These are phyloP conservation scores for Phytophthora parvispora DNA, from an alignment of 352 stramenopile genomes.

Conservation along the genomic window DNA sequence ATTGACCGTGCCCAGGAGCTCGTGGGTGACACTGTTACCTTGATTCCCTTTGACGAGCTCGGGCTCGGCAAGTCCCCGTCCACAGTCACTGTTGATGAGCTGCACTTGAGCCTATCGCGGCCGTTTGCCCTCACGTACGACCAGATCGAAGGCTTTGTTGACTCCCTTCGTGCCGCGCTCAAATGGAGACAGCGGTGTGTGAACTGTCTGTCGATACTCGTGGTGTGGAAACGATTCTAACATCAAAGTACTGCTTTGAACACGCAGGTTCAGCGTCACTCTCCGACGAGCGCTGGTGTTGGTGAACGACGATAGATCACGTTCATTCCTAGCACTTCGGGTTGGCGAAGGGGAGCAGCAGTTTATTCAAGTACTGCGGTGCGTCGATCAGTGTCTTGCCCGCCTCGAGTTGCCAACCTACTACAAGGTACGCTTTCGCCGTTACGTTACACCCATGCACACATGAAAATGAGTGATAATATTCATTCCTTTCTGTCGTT, in stretches of 20 bases:
- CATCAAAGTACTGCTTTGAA: no score
- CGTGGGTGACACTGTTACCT: conserved; percentile 26
- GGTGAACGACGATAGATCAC: conserved; percentile 80
- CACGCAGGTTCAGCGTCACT: conserved; percentile 53
- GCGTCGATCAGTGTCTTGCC: conserved; percentile 72
- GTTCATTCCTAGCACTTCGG: conserved; percentile 76
- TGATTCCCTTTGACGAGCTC: conserved; percentile 51
- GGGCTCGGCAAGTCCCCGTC: conserved; percentile 6
- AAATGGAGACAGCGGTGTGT: conserved; percentile 77
- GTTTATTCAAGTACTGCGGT: conserved; percentile 53
- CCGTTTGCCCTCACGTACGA: conserved; percentile 79
- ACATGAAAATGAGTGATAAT: conserved; percentile 23
- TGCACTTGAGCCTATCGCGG: conserved; percentile 83
- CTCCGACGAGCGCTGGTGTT: conserved; percentile 56
- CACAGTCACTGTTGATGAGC: conserved; percentile 6
- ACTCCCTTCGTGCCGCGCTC: conserved; percentile 68
- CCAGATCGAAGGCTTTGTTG: conserved; percentile 78
- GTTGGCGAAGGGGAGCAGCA: conserved; percentile 47
- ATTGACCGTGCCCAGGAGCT: conserved; percentile 45
- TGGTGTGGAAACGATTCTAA: no score
- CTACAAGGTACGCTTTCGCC: conserved; percentile 59
- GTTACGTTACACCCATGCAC: not conserved
- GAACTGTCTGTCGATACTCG: no score
- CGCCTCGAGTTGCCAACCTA: conserved; percentile 62
- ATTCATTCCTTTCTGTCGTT: conserved; percentile 38